phyloP scores from a whole-genome alignment of 257 asterid genomes.

The Verbena officinalis region DNA sequence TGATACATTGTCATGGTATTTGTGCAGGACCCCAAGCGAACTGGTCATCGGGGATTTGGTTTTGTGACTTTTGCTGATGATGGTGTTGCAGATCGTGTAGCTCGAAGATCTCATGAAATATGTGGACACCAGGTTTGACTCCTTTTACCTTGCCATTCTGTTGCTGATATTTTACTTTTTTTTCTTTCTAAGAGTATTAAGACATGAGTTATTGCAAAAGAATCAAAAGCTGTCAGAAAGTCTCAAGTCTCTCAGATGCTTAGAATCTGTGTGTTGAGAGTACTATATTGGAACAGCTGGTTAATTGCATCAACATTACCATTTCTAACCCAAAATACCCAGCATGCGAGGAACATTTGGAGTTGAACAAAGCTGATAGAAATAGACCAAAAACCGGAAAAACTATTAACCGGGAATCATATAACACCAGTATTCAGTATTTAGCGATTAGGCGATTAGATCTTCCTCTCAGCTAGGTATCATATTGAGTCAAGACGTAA shows the following conservation, averaged over 20 bases:
- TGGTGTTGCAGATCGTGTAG: slow-evolving; percentile 99
- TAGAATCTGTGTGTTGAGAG: not conserved
- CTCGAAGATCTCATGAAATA: slow-evolving; percentile 93
- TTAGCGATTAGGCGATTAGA: not conserved
- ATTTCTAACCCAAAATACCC: slow-evolving; percentile 1
- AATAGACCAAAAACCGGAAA: not conserved
- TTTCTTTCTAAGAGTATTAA: not conserved
- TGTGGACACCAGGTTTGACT: slow-evolving; percentile 91
- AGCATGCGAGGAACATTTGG: not conserved
- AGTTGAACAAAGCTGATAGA: not conserved
- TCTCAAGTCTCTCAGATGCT: not conserved
- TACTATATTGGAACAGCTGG: slow-evolving; percentile 3
- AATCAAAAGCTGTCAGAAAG: not conserved
- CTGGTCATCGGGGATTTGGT: slow-evolving; percentile 98
- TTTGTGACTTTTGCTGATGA: slow-evolving; percentile 97
- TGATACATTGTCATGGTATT: slow-evolving; percentile 23
- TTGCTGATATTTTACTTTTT: slow-evolving; percentile 8
- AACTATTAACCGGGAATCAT: not conserved
- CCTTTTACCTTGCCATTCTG: slow-evolving; percentile 7
- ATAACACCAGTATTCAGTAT: not conserved
- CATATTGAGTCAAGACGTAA: no score
- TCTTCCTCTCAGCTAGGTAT: no score
- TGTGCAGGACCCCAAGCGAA: slow-evolving; percentile 91
- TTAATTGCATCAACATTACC: not conserved
- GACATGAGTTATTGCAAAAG: not conserved